Conservation (phyloP, 139 green algal species). For the Yamagishiella unicocca region DNA sequence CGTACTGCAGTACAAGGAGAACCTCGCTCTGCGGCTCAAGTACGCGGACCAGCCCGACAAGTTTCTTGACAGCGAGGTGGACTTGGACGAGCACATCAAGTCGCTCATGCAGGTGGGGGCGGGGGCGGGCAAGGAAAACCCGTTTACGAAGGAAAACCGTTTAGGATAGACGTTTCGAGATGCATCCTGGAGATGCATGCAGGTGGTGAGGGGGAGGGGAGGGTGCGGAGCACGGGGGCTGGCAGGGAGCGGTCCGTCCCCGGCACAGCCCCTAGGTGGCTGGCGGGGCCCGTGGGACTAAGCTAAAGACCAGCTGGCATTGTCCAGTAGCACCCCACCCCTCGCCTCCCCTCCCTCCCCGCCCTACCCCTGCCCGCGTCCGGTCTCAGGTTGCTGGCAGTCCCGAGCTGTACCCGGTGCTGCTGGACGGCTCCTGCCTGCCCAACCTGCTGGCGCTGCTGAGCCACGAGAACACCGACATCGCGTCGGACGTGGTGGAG, state of each 20-base stretch:
- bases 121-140: not conserved
- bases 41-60: conserved; percentile 87
- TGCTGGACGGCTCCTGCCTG: conserved; percentile 79
- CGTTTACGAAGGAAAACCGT: too few relatives aligned
- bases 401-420: conserved; percentile 89
- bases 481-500: conserved; percentile 82
- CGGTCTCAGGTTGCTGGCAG: conserved; percentile 51
- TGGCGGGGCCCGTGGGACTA: too few relatives aligned
- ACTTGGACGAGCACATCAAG: conserved; percentile 90
- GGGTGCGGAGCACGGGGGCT: too few relatives aligned
- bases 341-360: too few relatives aligned
- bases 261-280: too few relatives aligned
- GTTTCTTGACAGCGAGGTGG: conserved; percentile 97
- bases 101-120: conserved; percentile 63
- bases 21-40: conserved; percentile 88
- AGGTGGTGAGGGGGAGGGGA: not conserved
- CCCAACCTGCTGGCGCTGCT: conserved; percentile 86
- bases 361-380: not conserved
- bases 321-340: too few relatives aligned
- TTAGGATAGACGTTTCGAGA: too few relatives aligned
- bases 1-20: conserved; percentile 69
- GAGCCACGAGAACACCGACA: conserved; percentile 96
- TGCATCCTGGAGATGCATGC: too few relatives aligned
- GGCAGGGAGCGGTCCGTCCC: too few relatives aligned
- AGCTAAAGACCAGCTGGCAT: not conserved